Conservation (phyloP, 768 basidiomycete genomes). For the Neoboletus subvelutipes region DNA sequence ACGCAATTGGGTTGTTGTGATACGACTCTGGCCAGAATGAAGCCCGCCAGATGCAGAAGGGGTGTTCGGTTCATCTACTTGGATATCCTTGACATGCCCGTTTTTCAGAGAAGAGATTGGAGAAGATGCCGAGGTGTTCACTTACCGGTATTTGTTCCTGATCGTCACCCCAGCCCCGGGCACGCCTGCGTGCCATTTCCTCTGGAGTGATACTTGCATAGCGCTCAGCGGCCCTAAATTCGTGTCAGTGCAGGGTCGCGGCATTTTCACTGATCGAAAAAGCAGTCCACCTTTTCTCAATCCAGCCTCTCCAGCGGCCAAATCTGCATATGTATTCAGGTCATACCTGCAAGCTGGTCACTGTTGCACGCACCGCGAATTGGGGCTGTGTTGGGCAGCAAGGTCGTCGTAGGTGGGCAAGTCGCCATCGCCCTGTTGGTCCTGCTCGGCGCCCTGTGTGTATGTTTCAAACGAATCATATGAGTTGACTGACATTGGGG, state of each 20-base stretch:
- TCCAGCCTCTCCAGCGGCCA: conserved; percentile 84
- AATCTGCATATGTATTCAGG: conserved; percentile 49
- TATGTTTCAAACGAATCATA: conserved; percentile 28
- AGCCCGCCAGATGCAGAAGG: conserved; percentile 4
- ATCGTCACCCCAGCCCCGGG: conserved; percentile 69
- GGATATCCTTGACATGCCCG: conserved; percentile 14
- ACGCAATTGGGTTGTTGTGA: conserved; percentile 32
- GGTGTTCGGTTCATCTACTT: conserved; percentile 6
- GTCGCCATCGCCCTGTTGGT: conserved; percentile 46
- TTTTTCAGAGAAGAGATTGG: conserved; percentile 5
- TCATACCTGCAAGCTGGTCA: not conserved
- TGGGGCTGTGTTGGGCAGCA: conserved; percentile 72
- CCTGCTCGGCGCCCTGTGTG: conserved; percentile 39
- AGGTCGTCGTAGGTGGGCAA: conserved; percentile 82
- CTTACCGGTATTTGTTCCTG: conserved; percentile 19
- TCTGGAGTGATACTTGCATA: conserved; percentile 65
- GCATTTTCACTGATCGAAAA: not conserved
- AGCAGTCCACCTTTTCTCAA: conserved; percentile 70
- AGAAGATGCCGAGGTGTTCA: not conserved
- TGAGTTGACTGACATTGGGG: conserved; percentile 22
- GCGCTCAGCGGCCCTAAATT: conserved; percentile 75
- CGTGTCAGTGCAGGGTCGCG: conserved; percentile 2
- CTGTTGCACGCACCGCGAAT: conserved; percentile 62
- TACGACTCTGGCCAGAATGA: conserved; percentile 12
- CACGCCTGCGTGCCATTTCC: conserved; percentile 54